Evolutionary conservation across 495 filamentous ascomycete genomes (phyloP), one percentile per base, ranked within the genome.

Genomic region (Aspergillus baeticus): DNA sequence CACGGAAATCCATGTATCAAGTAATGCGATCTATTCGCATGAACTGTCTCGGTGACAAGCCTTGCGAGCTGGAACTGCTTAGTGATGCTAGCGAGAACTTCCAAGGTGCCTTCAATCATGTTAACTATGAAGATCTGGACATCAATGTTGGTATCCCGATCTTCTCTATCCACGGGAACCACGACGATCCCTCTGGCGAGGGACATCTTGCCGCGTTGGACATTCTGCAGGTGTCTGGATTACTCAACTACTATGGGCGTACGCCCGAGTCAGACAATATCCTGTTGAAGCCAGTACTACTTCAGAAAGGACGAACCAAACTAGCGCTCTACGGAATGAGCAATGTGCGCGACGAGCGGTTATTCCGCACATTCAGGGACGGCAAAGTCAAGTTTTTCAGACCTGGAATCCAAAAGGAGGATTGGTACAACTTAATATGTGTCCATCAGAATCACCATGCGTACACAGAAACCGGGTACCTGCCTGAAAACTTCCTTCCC

Each of bases 141-240:
- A 96, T 99, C 65, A 99, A 99, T 62, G 86, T 99, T 57, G 91
- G 92, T 11, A 96, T 97, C 42, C 94, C 94, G 0, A 91, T 99
- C 33, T 99, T 99, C 66, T 96, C 92, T 1, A 99, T 99, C 46
- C 94, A 99, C 64, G 94, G 94, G 26, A 99, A 99, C 67, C 94
- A 99, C 73, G 94, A 99, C 65, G 94, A 99, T 69, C 94, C 94
- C 1, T 91, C 90, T 39, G 94, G 95, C 6, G 91, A 96, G 59
- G 95, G 92, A 21, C 88, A 92, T 69, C 83, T 87, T 48, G 92
- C 93, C 55, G 89, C 92, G 13, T 78, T 99, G 13, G 94, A 99
- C 70, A 68, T 99, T 7, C 82, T 99, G 11, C 91, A 96, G 67
- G 84, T 93, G 10, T 90, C 92, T 0, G 94, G 94, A 1, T 75